A percentile compares a stretch with the other conserved stretches of the same genome.
phyloP scores from a whole-genome alignment of 2,329 filamentous ascomycete species.

The Arthrobotrys conoides region DNA sequence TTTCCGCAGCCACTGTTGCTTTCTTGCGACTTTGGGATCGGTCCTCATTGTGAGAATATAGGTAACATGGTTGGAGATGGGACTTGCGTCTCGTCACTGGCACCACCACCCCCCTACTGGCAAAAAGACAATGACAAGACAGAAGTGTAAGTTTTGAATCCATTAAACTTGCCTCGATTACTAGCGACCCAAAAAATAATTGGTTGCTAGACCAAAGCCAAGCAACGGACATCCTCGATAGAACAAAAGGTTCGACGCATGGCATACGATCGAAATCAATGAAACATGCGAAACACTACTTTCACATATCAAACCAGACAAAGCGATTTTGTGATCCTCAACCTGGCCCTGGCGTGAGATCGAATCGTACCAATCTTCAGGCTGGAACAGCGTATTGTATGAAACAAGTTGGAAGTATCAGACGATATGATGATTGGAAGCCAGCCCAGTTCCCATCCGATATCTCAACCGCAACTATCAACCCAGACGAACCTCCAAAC shows the following conservation, averaged over 20 bases:
- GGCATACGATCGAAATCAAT: slow-evolving; percentile 23
- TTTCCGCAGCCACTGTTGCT: slow-evolving; percentile 27
- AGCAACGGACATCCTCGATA: slow-evolving; percentile 23
- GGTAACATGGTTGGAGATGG: slow-evolving; percentile 12
- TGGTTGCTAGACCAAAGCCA: slow-evolving; percentile 12
- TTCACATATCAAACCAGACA: slow-evolving; percentile 15
- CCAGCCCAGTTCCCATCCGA: slow-evolving; percentile 19
- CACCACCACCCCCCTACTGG: slow-evolving; percentile 17
- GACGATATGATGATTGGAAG: slow-evolving; percentile 23
- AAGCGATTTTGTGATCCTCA: slow-evolving; percentile 19
- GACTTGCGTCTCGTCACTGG: slow-evolving; percentile 28
- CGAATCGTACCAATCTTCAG: slow-evolving; percentile 20
- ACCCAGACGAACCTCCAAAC: slow-evolving; percentile 13
- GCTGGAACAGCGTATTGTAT: slow-evolving; percentile 30
- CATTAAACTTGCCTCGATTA: neutral
- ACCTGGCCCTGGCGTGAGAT: slow-evolving; percentile 17
- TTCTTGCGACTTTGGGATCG: slow-evolving; percentile 18
- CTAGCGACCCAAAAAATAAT: neutral
- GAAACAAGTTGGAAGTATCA: slow-evolving; percentile 23
- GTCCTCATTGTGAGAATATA: slow-evolving; percentile 13
- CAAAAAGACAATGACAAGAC: slow-evolving; percentile 11
- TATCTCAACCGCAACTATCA: slow-evolving; percentile 24
- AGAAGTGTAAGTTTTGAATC: slow-evolving; percentile 14
- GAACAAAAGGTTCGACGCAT: slow-evolving; percentile 16
- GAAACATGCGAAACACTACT: slow-evolving; percentile 16